Evolutionary conservation across 148 eudicot species (phyloP).

Genomic region (Cornus florida): DNA sequence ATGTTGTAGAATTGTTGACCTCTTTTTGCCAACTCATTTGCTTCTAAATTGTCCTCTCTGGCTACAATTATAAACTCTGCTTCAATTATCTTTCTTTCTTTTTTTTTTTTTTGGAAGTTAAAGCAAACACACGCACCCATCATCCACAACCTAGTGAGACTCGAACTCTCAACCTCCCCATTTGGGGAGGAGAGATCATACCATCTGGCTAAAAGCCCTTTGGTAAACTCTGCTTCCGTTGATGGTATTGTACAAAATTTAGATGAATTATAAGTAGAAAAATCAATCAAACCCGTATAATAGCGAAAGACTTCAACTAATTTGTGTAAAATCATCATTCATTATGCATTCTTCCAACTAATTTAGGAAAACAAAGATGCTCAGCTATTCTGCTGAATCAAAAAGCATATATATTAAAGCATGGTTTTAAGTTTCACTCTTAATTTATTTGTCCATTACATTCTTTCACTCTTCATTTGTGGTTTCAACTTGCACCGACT

Average conservation of each 20-base stretch:
- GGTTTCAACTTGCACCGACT: not conserved
- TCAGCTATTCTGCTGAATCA: no score
- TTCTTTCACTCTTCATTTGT: not conserved
- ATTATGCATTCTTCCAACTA: not conserved
- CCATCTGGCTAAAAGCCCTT: no score
- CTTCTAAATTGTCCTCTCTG: not conserved
- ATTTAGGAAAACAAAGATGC: no score
- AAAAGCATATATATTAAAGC: not conserved
- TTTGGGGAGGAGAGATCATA: no score
- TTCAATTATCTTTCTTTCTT: no score
- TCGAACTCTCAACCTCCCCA: no score
- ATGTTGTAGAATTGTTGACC: not conserved
- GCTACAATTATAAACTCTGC: not conserved
- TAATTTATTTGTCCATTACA: not conserved
- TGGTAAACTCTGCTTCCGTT: no score
- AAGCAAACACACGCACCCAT: no score
- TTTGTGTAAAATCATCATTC: not conserved
- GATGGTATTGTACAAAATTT: no score
- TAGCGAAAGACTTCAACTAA: not conserved
- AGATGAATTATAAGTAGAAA: not conserved
- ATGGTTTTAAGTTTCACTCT: not conserved
- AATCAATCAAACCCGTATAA: no score
- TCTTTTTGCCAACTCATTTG: not conserved
- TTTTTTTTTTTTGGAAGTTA: no score
- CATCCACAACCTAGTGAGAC: no score